Evolutionary conservation across 345 rosid species (phyloP), one percentile per base, ranked within the genome.

Genomic region (Heritiera fomes): DNA sequence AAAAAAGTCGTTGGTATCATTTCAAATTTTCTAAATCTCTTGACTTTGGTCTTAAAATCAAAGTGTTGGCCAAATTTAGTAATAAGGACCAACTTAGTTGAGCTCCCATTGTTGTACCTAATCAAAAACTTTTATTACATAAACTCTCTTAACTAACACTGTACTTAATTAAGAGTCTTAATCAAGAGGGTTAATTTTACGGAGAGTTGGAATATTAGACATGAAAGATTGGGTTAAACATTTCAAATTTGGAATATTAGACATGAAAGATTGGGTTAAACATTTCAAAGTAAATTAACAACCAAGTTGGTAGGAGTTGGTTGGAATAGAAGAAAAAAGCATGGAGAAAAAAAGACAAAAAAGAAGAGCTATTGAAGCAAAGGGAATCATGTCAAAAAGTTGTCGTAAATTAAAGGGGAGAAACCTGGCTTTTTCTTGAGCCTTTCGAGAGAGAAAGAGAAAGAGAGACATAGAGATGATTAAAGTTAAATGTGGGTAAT

Each of bases 251-350:
- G 28, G 28, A 23, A 23, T 23, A 23, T 23, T 23, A 23, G 28
- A 23, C 28, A 41, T 3, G 43, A 43, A 43, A 50, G 13, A 41
- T 13, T 1, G 15, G 55, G 49, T 40, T 9, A 73, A 73, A 40
- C 8, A 1, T 59, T 69, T 62, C 47, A 55, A 41, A 49, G 55
- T 63, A 34, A 64, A 34, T 50, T 0, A 84, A 46, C 23, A 8
- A 72, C 49, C 71, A 81, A 69, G 80, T 81, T 79, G 80, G 70
- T 75, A n/a, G 78, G 45, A 81, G 80, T 34, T 77, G 82, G 81
- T 81, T 62, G 71, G 47, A 40, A 70, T n/a, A 0, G 64, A 30
- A 8, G 70, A 23, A 11, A 12, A 32, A 4, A 38, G 17, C 32
- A 69, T 60, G 50, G 20, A 40, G 46, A 40, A 40, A 76, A 55